phyloP scores from a whole-genome alignment of 2,329 filamentous ascomycete species.

The Coniochaeta sp. region DNA sequence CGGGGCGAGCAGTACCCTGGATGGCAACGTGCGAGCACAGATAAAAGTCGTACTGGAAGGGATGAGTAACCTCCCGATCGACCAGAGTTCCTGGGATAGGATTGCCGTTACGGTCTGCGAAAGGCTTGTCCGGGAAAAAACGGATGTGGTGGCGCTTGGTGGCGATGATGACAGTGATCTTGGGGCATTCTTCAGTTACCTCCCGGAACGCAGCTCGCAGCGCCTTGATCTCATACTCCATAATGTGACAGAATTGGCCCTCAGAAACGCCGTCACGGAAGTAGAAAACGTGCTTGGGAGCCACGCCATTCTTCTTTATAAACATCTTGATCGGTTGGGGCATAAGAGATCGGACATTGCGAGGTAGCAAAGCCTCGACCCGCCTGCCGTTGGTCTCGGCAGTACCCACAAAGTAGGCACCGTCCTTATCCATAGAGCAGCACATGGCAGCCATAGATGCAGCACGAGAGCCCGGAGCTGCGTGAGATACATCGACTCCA shows the following conservation, averaged over 20 bases:
- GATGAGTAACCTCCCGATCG: conserved; percentile 83
- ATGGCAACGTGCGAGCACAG: conserved; percentile 62
- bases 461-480: conserved; percentile 52
- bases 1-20: conserved; percentile 87
- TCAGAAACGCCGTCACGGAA: conserved; percentile 90
- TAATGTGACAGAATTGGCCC: conserved; percentile 72
- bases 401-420: conserved; percentile 68
- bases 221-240: conserved; percentile 67
- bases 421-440: conserved; percentile 65
- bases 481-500: conserved; percentile 86
- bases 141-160: conserved; percentile 93
- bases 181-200: conserved; percentile 33
- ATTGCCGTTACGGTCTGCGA: conserved; percentile 70
- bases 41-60: conserved; percentile 84
- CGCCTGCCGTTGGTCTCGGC: conserved; percentile 79
- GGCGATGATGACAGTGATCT: conserved; percentile 79
- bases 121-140: conserved; percentile 64
- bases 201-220: conserved; percentile 55
- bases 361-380: conserved; percentile 65
- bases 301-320: conserved; percentile 45
- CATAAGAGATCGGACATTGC: conserved; percentile 61
- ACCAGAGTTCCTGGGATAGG: conserved; percentile 80
- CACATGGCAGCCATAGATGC: conserved; percentile 85
- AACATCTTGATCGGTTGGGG: conserved; percentile 57
- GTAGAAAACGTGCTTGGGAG: conserved; percentile 74